Conservation (phyloP, 257 asterid species). For the Fraxinus cuspidata region DNA sequence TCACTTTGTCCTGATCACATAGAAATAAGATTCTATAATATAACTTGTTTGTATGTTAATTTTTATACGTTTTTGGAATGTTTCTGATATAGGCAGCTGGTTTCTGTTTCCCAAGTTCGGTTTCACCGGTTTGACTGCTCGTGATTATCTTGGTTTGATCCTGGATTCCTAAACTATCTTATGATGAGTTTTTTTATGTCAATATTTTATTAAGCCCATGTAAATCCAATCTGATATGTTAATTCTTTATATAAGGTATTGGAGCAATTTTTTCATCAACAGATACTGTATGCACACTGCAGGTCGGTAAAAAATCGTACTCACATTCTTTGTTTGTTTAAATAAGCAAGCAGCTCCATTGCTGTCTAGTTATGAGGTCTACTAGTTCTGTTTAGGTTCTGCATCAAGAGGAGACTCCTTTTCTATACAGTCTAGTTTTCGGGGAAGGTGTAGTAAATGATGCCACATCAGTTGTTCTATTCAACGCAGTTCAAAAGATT, state of each 20-base stretch:
- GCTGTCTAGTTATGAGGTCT: background rate
- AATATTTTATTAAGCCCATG: background rate
- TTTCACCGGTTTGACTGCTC: conserved; percentile 54
- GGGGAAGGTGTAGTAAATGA: conserved; percentile 99
- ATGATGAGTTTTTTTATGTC: conserved; percentile 1
- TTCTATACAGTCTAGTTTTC: conserved; percentile 88
- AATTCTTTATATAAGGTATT: conserved; percentile 45
- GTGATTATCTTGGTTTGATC: conserved; percentile 80
- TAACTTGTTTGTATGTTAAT: background rate
- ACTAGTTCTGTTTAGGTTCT: conserved; percentile 55
- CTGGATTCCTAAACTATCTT: conserved; percentile 8
- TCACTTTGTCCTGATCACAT: background rate
- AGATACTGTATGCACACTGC: conserved; percentile 95
- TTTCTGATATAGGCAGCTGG: conserved; percentile 55
- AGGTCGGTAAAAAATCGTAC: conserved; percentile 45
- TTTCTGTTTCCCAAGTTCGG: conserved; percentile 65
- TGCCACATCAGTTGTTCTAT: conserved; percentile 93
- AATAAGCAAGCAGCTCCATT: conserved; percentile 11
- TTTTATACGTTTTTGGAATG: conserved; percentile 5
- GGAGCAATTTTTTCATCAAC: conserved; percentile 93
- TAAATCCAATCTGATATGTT: conserved; percentile 15
- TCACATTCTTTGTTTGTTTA: conserved; percentile 12
- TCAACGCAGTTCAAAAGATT: conserved; percentile 87
- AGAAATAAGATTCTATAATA: background rate
- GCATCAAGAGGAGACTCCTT: conserved; percentile 93